These are phyloP conservation scores for Aspergillus sclerotiicarbonarius DNA, from an alignment of 495 filamentous ascomycete genomes.

Conservation along the genomic window DNA sequence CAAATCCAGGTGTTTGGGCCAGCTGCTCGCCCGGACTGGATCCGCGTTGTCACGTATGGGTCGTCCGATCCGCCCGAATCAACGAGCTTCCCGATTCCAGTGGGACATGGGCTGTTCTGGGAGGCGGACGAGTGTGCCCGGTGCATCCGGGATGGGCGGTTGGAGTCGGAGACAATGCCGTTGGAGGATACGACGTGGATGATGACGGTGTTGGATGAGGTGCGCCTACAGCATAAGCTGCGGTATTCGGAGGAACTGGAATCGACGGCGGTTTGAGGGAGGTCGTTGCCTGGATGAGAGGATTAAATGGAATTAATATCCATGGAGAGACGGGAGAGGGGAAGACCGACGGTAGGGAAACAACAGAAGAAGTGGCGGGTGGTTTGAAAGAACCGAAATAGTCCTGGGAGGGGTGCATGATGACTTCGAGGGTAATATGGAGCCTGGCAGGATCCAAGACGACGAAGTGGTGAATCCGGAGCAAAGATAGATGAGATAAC, in stretches of 20 bases:
- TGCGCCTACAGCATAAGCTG: slow-evolving; percentile 1
- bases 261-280: not conserved
- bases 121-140: slow-evolving; percentile 76
- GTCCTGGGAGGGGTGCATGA: too few species aligned
- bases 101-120: slow-evolving; percentile 78
- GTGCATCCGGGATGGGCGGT: slow-evolving; percentile 66
- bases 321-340: too few species aligned
- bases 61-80: not conserved
- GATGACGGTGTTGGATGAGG: slow-evolving; percentile 79
- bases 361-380: too few species aligned
- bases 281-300: too few species aligned
- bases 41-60: slow-evolving; percentile 41
- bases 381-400: too few species aligned
- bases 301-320: too few species aligned
- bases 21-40: slow-evolving; percentile 60
- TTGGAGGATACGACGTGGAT: slow-evolving; percentile 72
- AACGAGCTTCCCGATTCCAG: slow-evolving; percentile 29
- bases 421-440: too few species aligned
- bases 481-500: too few species aligned
- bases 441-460: too few species aligned
- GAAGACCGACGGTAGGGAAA: too few species aligned
- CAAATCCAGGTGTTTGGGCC: slow-evolving; percentile 71
- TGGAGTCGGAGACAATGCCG: slow-evolving; percentile 60
- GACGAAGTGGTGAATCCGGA: too few species aligned
- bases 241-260: slow-evolving; percentile 9